phyloP scores from a whole-genome alignment of 768 basidiomycete species.

The Sarcodon sp. region DNA sequence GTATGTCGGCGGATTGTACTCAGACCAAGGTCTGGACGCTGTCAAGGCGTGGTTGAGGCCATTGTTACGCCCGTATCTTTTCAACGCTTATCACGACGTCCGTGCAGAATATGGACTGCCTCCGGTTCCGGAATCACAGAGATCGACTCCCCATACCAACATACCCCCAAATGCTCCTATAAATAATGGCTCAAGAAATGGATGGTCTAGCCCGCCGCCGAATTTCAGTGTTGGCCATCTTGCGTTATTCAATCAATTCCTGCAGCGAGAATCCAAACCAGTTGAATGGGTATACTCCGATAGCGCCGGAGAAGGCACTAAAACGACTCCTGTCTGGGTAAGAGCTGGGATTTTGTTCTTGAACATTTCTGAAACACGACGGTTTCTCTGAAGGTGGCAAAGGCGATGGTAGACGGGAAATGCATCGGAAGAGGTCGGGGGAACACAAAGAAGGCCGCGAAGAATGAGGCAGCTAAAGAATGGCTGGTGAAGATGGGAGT shows the following conservation, averaged over 20 bases:
- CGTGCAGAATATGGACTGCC: constrained; percentile 58
- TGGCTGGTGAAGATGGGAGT: constrained; percentile 52
- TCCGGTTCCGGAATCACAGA: constrained; percentile 16
- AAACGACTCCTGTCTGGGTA: constrained; percentile 66
- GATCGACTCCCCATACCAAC: constrained; percentile 4
- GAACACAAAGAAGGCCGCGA: constrained; percentile 66
- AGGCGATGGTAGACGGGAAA: constrained; percentile 47
- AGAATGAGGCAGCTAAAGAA: constrained; percentile 73
- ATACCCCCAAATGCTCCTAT: not conserved
- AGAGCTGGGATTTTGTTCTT: not conserved
- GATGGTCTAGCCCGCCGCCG: constrained; percentile 9
- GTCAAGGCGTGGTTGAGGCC: constrained; percentile 46
- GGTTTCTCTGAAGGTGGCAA: constrained; percentile 20
- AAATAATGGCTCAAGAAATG: constrained; percentile 13
- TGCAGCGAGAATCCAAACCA: constrained; percentile 40
- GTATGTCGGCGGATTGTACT: constrained; percentile 68
- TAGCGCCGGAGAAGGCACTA: constrained; percentile 28
- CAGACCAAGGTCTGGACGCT: constrained; percentile 49
- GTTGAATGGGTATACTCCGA: constrained; percentile 68
- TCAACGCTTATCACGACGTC: constrained; percentile 47
- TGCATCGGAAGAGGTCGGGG: constrained; percentile 51
- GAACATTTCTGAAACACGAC: not conserved
- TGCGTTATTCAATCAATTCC: constrained; percentile 67
- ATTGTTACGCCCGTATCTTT: constrained; percentile 52
- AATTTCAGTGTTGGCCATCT: constrained; percentile 44